Evolutionary conservation across 2,329 filamentous ascomycete species (phyloP).

Genomic region (Talaromyces sp.): DNA sequence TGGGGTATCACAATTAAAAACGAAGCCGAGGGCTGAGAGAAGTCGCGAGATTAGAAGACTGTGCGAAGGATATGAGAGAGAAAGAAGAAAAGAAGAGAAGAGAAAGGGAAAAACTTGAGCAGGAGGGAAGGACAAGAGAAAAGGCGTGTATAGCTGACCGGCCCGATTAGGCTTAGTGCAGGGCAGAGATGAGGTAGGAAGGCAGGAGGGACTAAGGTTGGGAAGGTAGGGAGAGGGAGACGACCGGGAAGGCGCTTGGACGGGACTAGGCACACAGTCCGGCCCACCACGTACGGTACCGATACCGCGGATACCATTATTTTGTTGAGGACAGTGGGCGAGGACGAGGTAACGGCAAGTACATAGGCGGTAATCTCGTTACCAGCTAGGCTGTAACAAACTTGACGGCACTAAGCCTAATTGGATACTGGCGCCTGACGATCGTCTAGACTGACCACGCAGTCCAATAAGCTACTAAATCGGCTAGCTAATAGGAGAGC

Average conservation of each 20-base stretch:
- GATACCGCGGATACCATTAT: background rate
- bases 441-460: conserved; percentile 5
- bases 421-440: background rate
- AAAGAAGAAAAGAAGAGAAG: conserved; percentile 24
- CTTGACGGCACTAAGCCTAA: background rate
- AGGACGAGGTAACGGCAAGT: background rate
- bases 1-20: conserved; percentile 36
- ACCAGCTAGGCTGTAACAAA: background rate
- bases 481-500: background rate
- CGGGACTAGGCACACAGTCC: background rate
- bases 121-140: conserved; percentile 26
- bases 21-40: conserved; percentile 24
- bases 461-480: background rate
- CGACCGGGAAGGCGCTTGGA: conserved; percentile 6
- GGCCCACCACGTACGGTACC: background rate
- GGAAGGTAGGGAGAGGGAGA: background rate
- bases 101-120: conserved; percentile 25
- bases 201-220: conserved; percentile 5
- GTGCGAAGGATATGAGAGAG: conserved; percentile 6
- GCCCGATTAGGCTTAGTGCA: conserved; percentile 9
- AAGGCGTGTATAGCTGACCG: conserved; percentile 19
- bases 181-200: background rate
- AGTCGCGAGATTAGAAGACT: conserved; percentile 19
- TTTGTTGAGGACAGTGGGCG: background rate
- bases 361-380: background rate